phyloP scores from a whole-genome alignment of 2,329 filamentous ascomycete species.

The Truncatella angustata region DNA sequence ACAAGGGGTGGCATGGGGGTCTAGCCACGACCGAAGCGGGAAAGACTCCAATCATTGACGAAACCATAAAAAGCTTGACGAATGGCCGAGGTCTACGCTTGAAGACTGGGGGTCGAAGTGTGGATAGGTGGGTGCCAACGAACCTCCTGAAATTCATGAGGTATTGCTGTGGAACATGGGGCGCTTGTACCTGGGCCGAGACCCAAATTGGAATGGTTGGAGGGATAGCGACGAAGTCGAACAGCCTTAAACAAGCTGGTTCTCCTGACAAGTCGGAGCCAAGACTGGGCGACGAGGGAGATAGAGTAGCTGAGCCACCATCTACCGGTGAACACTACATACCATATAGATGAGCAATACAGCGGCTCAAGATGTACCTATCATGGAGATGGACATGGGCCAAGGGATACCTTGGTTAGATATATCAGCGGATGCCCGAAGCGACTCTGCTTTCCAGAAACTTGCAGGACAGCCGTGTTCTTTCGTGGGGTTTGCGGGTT shows the following conservation, averaged over 20 bases:
- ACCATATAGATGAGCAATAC: not conserved
- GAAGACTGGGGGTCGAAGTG: not conserved
- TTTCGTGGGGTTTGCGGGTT: too few species aligned
- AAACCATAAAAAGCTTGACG: conserved; percentile 7
- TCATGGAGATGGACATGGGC: too few species aligned
- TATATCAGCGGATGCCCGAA: too few species aligned
- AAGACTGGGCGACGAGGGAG: not conserved
- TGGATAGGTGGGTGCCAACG: conserved; percentile 4
- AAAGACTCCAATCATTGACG: not conserved
- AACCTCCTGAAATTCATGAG: conserved; percentile 6
- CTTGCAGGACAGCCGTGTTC: too few species aligned
- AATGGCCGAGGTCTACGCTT: not conserved
- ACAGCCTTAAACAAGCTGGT: conserved; percentile 3
- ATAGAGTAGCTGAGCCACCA: not conserved
- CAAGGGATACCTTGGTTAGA: too few species aligned
- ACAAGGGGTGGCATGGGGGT: not conserved
- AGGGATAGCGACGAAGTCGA: not conserved
- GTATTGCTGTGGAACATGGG: not conserved
- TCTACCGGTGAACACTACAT: not conserved
- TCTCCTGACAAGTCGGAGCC: not conserved
- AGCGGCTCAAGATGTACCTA: too few species aligned
- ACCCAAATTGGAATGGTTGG: conserved; percentile 2
- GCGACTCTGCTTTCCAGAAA: too few species aligned
- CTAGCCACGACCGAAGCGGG: not conserved
- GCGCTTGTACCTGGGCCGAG: conserved; percentile 1